Conservation (phyloP, 805 yeast genomes). For the Candida tammaniensis region DNA sequence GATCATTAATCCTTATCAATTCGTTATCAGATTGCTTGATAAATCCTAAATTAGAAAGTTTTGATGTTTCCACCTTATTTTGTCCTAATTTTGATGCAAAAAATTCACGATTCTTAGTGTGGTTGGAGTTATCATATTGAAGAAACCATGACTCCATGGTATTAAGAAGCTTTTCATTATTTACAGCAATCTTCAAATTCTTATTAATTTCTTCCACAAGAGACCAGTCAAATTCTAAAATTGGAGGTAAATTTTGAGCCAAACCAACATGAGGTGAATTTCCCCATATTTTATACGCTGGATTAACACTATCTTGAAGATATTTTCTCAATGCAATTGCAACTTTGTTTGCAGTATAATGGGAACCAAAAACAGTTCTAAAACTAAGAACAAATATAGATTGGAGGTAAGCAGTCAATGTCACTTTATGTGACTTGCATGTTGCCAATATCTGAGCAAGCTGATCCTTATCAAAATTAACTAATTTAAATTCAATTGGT, state of each 20-base stretch:
- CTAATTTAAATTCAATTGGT: conserved; percentile 11
- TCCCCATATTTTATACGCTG: conserved; percentile 32
- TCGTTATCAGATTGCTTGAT: conserved; percentile 16
- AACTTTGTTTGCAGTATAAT: conserved; percentile 22
- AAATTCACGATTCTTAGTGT: conserved; percentile 9
- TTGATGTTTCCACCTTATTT: conserved; percentile 29
- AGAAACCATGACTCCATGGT: conserved; percentile 18
- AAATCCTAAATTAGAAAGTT: conserved; percentile 37
- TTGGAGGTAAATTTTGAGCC: conserved; percentile 28
- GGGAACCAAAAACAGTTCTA: conserved; percentile 25
- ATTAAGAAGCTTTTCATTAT: conserved; percentile 24
- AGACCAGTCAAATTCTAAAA: conserved; percentile 32
- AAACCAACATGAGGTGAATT: conserved; percentile 33
- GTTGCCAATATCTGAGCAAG: conserved; percentile 19
- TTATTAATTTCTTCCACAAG: conserved; percentile 19
- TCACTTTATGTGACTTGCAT: conserved; percentile 29
- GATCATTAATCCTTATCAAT: conserved; percentile 20
- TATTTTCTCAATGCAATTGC: conserved; percentile 32
- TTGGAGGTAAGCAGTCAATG: conserved; percentile 32
- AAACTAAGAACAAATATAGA: conserved; percentile 24
- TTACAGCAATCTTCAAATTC: conserved; percentile 16
- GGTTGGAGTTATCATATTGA: conserved; percentile 11
- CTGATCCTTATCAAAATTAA: conserved; percentile 25
- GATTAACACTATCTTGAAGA: conserved; percentile 12
- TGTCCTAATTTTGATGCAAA: conserved; percentile 22